phyloP scores from a whole-genome alignment of 352 stramenopile genomes.

The Pythium grandisporangium region DNA sequence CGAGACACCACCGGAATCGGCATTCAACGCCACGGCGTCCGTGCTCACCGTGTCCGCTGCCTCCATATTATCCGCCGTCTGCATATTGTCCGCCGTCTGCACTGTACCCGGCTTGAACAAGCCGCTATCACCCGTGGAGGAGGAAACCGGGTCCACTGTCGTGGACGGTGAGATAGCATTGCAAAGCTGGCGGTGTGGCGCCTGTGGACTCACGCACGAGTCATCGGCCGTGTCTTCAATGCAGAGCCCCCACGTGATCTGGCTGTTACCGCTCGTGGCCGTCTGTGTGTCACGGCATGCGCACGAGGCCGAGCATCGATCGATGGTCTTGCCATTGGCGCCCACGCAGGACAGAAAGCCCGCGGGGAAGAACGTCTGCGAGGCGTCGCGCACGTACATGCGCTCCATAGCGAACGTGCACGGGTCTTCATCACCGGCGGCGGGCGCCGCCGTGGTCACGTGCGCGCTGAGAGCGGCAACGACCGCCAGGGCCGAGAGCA shows the following conservation, averaged over 20 bases:
- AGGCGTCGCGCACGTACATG: conserved; percentile 23
- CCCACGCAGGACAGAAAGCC: conserved; percentile 24
- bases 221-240: conserved; percentile 6
- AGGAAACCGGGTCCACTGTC: neutral
- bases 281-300: conserved; percentile 22
- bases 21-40: neutral
- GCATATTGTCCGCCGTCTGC: neutral
- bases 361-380: conserved; percentile 14
- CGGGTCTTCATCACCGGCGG: neutral
- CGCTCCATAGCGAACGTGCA: neutral
- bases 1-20: conserved; percentile 12
- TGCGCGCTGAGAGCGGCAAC: neutral
- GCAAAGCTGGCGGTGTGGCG: conserved; percentile 9
- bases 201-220: conserved; percentile 1
- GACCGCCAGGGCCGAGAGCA: neutral
- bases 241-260: conserved; percentile 20
- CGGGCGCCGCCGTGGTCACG: neutral
- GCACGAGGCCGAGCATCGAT: conserved; percentile 18
- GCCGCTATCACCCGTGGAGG: neutral
- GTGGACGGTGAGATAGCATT: conserved; percentile 4
- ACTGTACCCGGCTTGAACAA: neutral
- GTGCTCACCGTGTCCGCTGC: conserved; percentile 3
- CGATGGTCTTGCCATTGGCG: conserved; percentile 5
- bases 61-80: conserved; percentile 1
- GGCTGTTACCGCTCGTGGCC: conserved; percentile 3